Conservation (phyloP, 1,139 yeast species). For the Kodamaea arcana region DNA sequence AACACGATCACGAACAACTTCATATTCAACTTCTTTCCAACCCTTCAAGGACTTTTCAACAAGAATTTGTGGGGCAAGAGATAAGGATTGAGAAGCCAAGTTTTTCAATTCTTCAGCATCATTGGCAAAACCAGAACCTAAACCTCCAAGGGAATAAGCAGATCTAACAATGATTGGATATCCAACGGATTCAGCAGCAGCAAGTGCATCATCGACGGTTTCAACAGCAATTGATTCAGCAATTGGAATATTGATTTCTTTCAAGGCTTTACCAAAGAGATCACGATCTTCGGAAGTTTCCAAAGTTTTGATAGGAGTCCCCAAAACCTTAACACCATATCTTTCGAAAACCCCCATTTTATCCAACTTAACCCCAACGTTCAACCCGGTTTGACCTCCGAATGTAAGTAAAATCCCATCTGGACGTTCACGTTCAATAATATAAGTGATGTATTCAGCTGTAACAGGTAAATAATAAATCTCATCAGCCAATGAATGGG, state of each 20-base stretch:
- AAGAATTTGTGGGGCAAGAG: slow-evolving; percentile 89
- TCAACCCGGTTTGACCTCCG: slow-evolving; percentile 97
- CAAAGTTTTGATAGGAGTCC: slow-evolving; percentile 93
- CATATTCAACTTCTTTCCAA: slow-evolving; percentile 99
- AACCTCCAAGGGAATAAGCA: slow-evolving; percentile 96
- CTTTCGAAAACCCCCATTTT: slow-evolving; percentile 91
- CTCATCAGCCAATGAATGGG: slow-evolving; percentile 93
- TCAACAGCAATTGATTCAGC: slow-evolving; percentile 96
- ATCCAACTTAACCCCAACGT: slow-evolving; percentile 92
- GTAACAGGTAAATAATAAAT: slow-evolving; percentile 95
- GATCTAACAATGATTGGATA: slow-evolving; percentile 97
- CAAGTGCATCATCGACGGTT: slow-evolving; percentile 85
- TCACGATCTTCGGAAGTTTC: slow-evolving; percentile 98
- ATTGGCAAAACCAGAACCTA: slow-evolving; percentile 95
- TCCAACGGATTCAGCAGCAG: slow-evolving; percentile 82
- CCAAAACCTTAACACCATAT: slow-evolving; percentile 88
- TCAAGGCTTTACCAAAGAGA: slow-evolving; percentile 87
- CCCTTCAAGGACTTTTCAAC: slow-evolving; percentile 97
- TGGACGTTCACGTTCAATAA: slow-evolving; percentile 92
- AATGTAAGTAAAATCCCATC: slow-evolving; percentile 93
- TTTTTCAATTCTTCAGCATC: slow-evolving; percentile 78
- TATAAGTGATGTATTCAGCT: slow-evolving; percentile 89
- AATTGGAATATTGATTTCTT: slow-evolving; percentile 89
- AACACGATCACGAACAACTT: slow-evolving; percentile 94
- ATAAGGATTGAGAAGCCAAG: slow-evolving; percentile 82